A percentile compares a stretch with the other conserved stretches of the same genome.
phyloP scores from a whole-genome alignment of 2,329 filamentous ascomycete genomes.

The Sporothrix brunneoviolacea region DNA sequence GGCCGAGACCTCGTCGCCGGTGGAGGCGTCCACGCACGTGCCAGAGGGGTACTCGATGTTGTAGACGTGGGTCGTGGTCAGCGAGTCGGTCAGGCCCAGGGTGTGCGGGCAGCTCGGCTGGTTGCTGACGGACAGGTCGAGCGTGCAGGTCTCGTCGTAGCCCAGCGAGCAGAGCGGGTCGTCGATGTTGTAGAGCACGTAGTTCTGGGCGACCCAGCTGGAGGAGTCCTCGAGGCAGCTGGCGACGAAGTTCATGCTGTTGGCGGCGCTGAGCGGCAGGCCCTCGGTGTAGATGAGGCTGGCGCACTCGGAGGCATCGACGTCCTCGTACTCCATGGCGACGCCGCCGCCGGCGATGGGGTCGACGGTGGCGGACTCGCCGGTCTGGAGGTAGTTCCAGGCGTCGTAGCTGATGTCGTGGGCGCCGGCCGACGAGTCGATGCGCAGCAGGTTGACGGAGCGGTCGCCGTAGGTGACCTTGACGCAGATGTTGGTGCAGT shows the following conservation, averaged over 20 bases:
- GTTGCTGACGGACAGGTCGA: constrained; percentile 35
- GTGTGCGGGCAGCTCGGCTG: constrained; percentile 43
- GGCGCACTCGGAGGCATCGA: constrained; percentile 41
- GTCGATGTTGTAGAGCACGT: constrained; percentile 46
- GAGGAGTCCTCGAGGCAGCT: constrained; percentile 36
- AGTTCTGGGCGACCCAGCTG: constrained; percentile 48
- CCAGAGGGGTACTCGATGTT: constrained; percentile 49
- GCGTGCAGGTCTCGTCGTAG: constrained; percentile 43
- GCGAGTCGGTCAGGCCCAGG: constrained; percentile 33
- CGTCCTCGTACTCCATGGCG: constrained; percentile 43
- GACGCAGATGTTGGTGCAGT: constrained; percentile 52
- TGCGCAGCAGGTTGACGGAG: constrained; percentile 49
- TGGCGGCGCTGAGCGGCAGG: constrained; percentile 48
- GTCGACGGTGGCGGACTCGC: constrained; percentile 38
- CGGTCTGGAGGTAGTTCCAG: constrained; percentile 52
- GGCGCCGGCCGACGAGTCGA: constrained; percentile 50
- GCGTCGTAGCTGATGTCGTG: constrained; percentile 55
- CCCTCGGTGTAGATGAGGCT: constrained; percentile 42
- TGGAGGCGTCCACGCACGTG: constrained; percentile 30
- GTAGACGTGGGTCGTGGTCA: constrained; percentile 37
- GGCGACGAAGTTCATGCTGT: constrained; percentile 49
- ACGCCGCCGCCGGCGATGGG: constrained; percentile 45
- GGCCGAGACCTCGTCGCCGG: constrained; percentile 19
- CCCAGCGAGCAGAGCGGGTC: constrained; percentile 45
- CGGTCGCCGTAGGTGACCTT: constrained; percentile 43